A percentile compares a stretch with the other conserved stretches of the same genome.
Conservation (phyloP, 306 rosid genomes). For the Gillenia trifoliata region DNA sequence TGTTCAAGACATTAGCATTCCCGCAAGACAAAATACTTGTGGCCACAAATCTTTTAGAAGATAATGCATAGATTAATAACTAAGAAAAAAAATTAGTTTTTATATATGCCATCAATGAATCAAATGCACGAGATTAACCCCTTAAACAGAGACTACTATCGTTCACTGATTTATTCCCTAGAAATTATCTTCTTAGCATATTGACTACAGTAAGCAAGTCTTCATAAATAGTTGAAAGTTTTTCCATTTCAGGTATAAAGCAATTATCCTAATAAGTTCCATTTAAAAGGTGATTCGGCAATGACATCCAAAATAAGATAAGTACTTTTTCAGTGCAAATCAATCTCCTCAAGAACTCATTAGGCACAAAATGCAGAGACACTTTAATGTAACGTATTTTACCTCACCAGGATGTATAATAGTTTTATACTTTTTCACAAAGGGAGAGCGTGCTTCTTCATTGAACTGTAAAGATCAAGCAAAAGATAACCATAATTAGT, state of each 20-base stretch:
- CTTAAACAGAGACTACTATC: not conserved
- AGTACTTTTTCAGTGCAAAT: not conserved
- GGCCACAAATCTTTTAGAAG: not conserved
- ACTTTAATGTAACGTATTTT: constrained; percentile 5
- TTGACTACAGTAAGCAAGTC: not conserved
- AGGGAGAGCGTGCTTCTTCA: constrained; percentile 98
- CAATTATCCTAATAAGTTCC: not conserved
- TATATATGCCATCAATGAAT: not conserved
- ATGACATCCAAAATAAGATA: not conserved
- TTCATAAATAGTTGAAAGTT: not conserved
- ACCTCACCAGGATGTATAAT: constrained; percentile 99
- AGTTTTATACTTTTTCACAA: constrained; percentile 95
- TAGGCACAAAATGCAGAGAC: not conserved
- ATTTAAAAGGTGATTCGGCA: not conserved
- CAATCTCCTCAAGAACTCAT: not conserved
- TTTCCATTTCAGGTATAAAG: not conserved
- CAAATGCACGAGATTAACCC: constrained; percentile 6
- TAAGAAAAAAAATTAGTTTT: not conserved
- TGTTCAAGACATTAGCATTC: not conserved
- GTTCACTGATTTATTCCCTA: not conserved
- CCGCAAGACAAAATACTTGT: not conserved
- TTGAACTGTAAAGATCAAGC: constrained; percentile 59
- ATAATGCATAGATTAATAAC: not conserved
- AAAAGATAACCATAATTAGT: not conserved
- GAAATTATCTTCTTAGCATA: not conserved